Evolutionary conservation across 2,329 filamentous ascomycete genomes (phyloP).

Genomic region (Fusarium papillatum): DNA sequence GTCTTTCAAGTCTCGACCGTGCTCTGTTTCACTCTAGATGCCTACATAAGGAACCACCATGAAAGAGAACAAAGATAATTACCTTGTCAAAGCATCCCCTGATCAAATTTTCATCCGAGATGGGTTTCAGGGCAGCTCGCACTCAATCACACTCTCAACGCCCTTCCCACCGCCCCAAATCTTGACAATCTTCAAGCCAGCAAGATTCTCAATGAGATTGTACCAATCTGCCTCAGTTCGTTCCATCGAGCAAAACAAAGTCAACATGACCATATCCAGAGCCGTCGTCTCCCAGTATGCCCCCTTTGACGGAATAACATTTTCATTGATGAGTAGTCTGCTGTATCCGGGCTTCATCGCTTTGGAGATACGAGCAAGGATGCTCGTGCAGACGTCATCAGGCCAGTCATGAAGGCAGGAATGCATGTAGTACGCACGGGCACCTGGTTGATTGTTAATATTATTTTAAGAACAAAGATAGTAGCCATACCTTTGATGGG

Average conservation of each 20-base stretch:
- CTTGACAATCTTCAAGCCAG: slow-evolving; percentile 35
- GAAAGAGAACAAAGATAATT: background rate
- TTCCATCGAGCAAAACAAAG: slow-evolving; percentile 25
- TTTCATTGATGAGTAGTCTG: background rate
- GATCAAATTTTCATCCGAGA: too few relatives aligned
- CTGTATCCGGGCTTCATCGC: background rate
- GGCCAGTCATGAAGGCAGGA: background rate
- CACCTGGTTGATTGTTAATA: background rate
- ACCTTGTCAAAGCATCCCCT: too few relatives aligned
- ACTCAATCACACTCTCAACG: slow-evolving; percentile 37
- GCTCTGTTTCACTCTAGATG: background rate
- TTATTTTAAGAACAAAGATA: background rate
- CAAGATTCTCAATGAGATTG: slow-evolving; percentile 21
- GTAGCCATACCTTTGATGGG: background rate
- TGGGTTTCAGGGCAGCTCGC: slow-evolving; percentile 24
- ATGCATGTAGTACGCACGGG: background rate
- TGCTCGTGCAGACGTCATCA: background rate
- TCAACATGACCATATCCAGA: background rate
- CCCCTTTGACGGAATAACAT: background rate
- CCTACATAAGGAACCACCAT: background rate
- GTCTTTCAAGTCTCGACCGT: background rate
- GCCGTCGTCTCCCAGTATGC: background rate
- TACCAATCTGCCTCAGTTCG: slow-evolving; percentile 34
- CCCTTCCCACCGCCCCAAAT: slow-evolving; percentile 29
- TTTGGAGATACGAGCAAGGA: background rate